Base-by-base conservation (phyloP, 2,329 filamentous ascomycete species). In the Tolypocladium paradoxum region DNA sequence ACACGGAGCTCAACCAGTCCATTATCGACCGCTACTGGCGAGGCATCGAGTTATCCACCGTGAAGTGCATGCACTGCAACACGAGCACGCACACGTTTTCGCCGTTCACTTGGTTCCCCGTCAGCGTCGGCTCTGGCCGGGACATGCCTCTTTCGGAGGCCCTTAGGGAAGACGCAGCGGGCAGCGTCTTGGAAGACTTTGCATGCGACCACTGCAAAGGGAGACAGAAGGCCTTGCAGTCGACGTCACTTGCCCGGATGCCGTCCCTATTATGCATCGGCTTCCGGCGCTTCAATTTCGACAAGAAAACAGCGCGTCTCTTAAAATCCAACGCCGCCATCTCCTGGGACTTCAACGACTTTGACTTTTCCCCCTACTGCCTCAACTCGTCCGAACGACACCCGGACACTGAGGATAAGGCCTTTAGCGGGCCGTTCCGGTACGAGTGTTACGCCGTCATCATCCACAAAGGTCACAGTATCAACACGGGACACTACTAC, bases 391-490 rank as follows among this genome's bases (percentile, higher is more conserved):
- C 71, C 61, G 53, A 72, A 64, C 51, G 55, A 22, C 61, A 60
- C 53, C 54, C 56, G 60, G 52, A 54, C 55, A 36, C 56, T 59
- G 33, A 64, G 38, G 72, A 75, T 54, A 67, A 61, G 11, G 70
- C 71, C 16, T 76, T 78, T 54, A 60, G 62, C 2, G 70, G 69
- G 1, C 85, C 87, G 0, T 90, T 87, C 63, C 72, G 75, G 6
- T 99, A 96, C 68, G 86, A 95, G 64, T 85, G 88, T 51, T 96
- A 95, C 65, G 92, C 85, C 2, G 86, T 96, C 7, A 81, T 95
- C 52, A 77, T 87, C 56, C 91, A 96, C 66, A 70, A 81, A 4
- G 91, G 91, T 24, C 72, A 72, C 1, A 82, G 77, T 1, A 74
- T 87, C 51, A 79, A 81, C 37, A 81, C 80, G 50, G 91, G 91